A percentile compares a stretch with the other conserved stretches of the same genome.
phyloP scores from a whole-genome alignment of 139 green algal genomes.

The Closterium sp. region DNA sequence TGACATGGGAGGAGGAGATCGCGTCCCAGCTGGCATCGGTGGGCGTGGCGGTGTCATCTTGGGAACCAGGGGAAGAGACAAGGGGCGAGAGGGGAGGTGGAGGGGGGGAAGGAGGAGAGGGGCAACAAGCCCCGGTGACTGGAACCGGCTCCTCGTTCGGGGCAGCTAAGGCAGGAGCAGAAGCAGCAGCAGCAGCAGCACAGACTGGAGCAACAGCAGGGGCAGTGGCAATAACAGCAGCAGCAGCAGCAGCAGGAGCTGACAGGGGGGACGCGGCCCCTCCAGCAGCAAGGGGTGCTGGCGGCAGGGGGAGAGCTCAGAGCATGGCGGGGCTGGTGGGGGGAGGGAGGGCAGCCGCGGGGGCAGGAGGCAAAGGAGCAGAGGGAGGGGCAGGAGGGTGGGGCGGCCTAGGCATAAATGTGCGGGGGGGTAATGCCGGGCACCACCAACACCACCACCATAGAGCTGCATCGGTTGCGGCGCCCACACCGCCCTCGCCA shows the following conservation, averaged over 20 bases:
- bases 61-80: not conserved
- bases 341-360: not conserved
- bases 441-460: not conserved
- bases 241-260: not conserved
- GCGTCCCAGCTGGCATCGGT: not conserved
- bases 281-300: not conserved
- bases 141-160: too few species aligned
- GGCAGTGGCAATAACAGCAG: not conserved
- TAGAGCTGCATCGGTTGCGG: not conserved
- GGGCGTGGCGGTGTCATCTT: not conserved
- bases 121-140: too few species aligned
- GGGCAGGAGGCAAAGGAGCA: not conserved
- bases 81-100: not conserved
- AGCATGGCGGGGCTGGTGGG: not conserved
- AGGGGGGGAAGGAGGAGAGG: not conserved
- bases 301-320: not conserved
- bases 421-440: not conserved
- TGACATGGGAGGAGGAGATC: constrained; percentile 4
- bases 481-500: not conserved
- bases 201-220: not conserved
- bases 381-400: not conserved
- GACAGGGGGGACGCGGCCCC: not conserved
- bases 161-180: too few species aligned
- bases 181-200: too few species aligned
- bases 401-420: not conserved